A percentile compares a stretch with the other conserved stretches of the same genome.
These are phyloP conservation scores for Hydnum rufescens DNA, from an alignment of 768 basidiomycete genomes.

Conservation along the genomic window DNA sequence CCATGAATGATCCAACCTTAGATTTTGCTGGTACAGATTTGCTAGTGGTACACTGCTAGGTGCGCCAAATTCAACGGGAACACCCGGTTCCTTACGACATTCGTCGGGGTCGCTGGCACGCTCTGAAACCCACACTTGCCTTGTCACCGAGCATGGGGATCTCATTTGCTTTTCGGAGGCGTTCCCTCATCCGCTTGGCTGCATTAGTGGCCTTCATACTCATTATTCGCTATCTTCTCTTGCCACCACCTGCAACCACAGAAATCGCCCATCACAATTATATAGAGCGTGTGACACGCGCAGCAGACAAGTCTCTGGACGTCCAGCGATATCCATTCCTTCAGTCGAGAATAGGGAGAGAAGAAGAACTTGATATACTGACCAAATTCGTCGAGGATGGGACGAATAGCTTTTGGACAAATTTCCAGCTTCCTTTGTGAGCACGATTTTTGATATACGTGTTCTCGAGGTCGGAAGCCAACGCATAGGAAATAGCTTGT, in stretches of 20 bases:
- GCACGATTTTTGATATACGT: background rate
- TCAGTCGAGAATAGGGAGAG: constrained; percentile 74
- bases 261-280: constrained; percentile 40
- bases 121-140: too few species aligned
- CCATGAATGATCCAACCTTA: constrained; percentile 4
- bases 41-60: too few species aligned
- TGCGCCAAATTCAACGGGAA: too few species aligned
- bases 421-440: constrained; percentile 82
- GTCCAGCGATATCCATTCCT: constrained; percentile 75
- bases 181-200: background rate
- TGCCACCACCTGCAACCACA: constrained; percentile 11
- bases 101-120: too few species aligned
- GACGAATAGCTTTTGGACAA: constrained; percentile 71
- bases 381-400: constrained; percentile 57
- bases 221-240: constrained; percentile 3
- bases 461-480: background rate
- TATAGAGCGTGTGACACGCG: constrained; percentile 36
- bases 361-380: constrained; percentile 66
- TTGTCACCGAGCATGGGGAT: background rate
- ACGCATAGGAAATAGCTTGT: too few species aligned
- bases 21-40: background rate
- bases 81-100: too few species aligned
- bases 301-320: constrained; percentile 61
- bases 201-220: constrained; percentile 2
- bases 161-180: background rate